Evolutionary conservation across 352 stramenopile species (phyloP), one percentile per base, ranked within the genome.

Genomic region (Plasmopara muralis): DNA sequence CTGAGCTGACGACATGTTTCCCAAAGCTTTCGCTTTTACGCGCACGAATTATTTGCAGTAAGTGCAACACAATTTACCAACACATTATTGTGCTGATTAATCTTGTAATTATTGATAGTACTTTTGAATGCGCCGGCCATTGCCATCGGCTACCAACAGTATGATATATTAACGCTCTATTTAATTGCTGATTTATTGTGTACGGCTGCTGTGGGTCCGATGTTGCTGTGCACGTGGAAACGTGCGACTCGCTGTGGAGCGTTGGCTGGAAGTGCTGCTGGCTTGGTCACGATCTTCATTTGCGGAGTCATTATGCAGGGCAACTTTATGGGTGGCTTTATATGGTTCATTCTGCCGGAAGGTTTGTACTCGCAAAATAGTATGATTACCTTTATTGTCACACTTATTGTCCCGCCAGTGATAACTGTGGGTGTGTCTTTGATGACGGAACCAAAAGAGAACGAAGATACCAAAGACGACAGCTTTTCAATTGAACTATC

Each of bases 341-440:
- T 86, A 54, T 87, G 75, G 77, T 91, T 91, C 43, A 69, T 69
- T 13, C 53, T 91, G 39, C 77, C 77, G 0, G 80, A 91, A 43
- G 77, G 77, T 14, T 71, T 89, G 16, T 91, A 89, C 64, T 83
- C 74, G 50, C 61, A 61, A 43, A 82, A 75, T 68, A 88, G 74
- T 47, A 89, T 91, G 77, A 68, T 89, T 55, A 88, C 79, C 8
- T 91, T 91, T 67, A 77, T 91, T 52, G 53, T 85, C 25, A 72
- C 74, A 14, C 62, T 89, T 8, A 55, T 89, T 42, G 55, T 91
- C n/a, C 81, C 81, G 18, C 68, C 69, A 0, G 43, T 70, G 16
- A 68, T 72, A 41, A 89, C 81, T 3, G 47, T 89, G 18, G 60
- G 25, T 15, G 68, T 87, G 29, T 89, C 80, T 37, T 63, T 91